Evolutionary conservation across 2,329 filamentous ascomycete genomes (phyloP).

Genomic region (Trichoderma gracile): DNA sequence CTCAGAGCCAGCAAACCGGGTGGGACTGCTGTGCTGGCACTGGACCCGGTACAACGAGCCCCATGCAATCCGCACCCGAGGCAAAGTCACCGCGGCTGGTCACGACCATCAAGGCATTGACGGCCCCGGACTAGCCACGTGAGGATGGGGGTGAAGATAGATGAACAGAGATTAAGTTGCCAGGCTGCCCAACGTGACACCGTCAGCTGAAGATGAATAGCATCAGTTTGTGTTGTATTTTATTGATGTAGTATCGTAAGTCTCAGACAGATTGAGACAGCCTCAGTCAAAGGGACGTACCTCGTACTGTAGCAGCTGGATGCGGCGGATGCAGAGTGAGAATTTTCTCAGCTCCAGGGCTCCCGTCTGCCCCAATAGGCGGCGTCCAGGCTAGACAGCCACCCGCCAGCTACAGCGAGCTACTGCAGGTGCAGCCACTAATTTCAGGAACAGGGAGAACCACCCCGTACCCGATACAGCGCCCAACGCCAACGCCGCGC

Average conservation of each 20-base stretch:
- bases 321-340: not conserved
- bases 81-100: not conserved
- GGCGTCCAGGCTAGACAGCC: not conserved
- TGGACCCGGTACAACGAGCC: not conserved
- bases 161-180: not conserved
- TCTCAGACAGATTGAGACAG: no score
- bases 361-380: no score
- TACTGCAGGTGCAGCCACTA: slow-evolving; percentile 22
- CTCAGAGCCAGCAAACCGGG: slow-evolving; percentile 6
- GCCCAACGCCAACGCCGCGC: not conserved
- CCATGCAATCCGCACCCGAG: not conserved
- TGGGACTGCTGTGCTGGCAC: slow-evolving; percentile 17
- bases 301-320: not conserved
- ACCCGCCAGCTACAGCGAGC: slow-evolving; percentile 1
- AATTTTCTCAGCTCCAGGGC: no score
- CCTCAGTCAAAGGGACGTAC: no score
- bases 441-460: slow-evolving; percentile 20
- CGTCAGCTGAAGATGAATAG: no score
- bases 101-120: not conserved
- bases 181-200: not conserved
- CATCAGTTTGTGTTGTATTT: no score
- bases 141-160: not conserved
- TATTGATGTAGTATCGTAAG: no score
- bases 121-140: not conserved
- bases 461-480: slow-evolving; percentile 10